Base-by-base conservation (phyloP, 768 basidiomycete species). In the Auricularia auricula-judae region DNA sequence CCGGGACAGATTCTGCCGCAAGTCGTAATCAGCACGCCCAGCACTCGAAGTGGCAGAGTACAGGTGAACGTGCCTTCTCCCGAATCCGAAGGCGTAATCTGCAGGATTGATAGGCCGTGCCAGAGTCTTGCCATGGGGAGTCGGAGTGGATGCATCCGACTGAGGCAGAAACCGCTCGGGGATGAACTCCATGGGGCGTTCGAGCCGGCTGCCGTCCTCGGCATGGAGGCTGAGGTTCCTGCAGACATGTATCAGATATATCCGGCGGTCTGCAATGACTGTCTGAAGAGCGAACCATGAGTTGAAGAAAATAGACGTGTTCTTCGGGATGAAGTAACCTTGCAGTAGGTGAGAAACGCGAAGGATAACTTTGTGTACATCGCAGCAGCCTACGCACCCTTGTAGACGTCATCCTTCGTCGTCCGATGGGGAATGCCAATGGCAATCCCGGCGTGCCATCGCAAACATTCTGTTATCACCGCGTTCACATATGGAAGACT, bases 401-500 rank as follows among this genome's bases (percentile, higher is more conserved):
- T n/a, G 5, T n/a, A n/a, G 29, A 10, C 7, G 11, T n/a, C 53
- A 18, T n/a, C n/a, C n/a, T 29, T n/a, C 18, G 29, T 54, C 7
- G n/a, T 54, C 53, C 53, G 29, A 18, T 54, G 29, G 11, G n/a
- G 39, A 14, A 42, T 10, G 5, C 53, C 53, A 18, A 29, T 54
- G 1, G 53, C 8, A n/a, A 53, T 34, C 11, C 36, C 54, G 3
- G 71, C 63, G 36, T 67, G 62, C 72, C 70, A 72, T 3, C 77
- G 66, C 58, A 79, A 67, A 4, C 78, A 77, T 42, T 71, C 76
- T 8, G 72, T 83, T 72, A 86, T 76, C 68, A 86, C 81, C 8
- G 82, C 82, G 65, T 77, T 81, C 64, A 85, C 72, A 71, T 84
- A 86, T 44, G 82, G 81, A 63, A 86, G 74, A 59, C 77, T 76